Percentiles rank a stretch among this genome's conserved stretches.
phyloP scores from a whole-genome alignment of 345 rosid genomes.

The Eucalyptus regnans region DNA sequence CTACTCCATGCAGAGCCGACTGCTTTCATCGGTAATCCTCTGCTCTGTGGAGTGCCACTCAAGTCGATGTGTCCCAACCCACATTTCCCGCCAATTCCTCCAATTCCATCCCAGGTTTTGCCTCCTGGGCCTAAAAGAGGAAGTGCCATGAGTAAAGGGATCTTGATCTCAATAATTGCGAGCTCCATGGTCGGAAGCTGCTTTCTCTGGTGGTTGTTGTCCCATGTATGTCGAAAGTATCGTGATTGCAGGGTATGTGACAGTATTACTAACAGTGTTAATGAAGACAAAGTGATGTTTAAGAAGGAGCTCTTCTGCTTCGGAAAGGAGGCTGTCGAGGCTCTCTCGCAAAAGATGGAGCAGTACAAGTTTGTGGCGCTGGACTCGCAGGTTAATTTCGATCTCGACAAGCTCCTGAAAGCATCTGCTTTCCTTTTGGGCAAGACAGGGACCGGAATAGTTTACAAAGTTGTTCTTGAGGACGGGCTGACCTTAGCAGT shows the following conservation, averaged over 20 bases:
- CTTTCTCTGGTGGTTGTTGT: constrained; percentile 20
- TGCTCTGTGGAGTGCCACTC: constrained; percentile 68
- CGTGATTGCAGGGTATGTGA: constrained; percentile 5
- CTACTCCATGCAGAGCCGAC: constrained; percentile 55
- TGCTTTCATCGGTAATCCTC: constrained; percentile 63
- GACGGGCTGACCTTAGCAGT: constrained; percentile 58
- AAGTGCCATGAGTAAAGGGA: constrained; percentile 4
- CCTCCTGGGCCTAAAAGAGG: neutral
- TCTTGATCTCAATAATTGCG: constrained; percentile 1
- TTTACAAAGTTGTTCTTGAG: constrained; percentile 80
- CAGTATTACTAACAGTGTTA: neutral
- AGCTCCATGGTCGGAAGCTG: constrained; percentile 36
- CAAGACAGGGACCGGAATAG: constrained; percentile 73
- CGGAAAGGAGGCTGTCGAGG: constrained; percentile 17
- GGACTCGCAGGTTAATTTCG: constrained; percentile 44
- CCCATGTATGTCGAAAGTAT: constrained; percentile 27
- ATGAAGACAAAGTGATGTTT: constrained; percentile 9
- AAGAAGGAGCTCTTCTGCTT: constrained; percentile 53
- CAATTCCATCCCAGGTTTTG: constrained; percentile 1
- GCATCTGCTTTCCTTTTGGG: constrained; percentile 94
- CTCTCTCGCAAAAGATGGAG: constrained; percentile 37
- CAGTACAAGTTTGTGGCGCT: constrained; percentile 56
- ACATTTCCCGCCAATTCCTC: constrained; percentile 1
- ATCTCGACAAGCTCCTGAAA: constrained; percentile 72
- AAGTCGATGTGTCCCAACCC: constrained; percentile 24